Evolutionary conservation across 441 rosid genomes (phyloP).

Genomic region (Capsella rubella): DNA sequence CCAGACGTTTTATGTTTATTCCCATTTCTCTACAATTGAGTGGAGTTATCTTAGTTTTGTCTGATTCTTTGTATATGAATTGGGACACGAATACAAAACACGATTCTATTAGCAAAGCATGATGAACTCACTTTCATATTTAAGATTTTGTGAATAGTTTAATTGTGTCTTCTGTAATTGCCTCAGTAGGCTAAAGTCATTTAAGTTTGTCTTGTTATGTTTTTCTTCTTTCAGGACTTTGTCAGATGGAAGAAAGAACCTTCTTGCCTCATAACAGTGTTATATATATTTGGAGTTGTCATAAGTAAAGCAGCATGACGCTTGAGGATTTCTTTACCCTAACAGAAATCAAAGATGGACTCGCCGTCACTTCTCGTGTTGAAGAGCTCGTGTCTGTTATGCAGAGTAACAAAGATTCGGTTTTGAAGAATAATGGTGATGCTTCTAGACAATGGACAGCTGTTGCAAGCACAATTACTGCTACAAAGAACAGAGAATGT

Average conservation of each 20-base stretch:
- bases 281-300: conserved; percentile 50
- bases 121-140: background rate
- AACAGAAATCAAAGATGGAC: conserved; percentile 95
- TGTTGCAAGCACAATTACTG: conserved; percentile 84
- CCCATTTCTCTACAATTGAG: background rate
- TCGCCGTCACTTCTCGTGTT: conserved; percentile 74
- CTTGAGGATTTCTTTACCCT: conserved; percentile 95
- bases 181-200: conserved; percentile 25
- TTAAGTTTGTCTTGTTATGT: conserved; percentile 35
- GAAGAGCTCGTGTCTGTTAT: conserved; percentile 79
- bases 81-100: background rate
- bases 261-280: conserved; percentile 41
- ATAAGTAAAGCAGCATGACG: conserved; percentile 72
- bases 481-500: conserved; percentile 88
- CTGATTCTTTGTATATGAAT: conserved; percentile 7
- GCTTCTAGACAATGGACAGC: conserved; percentile 93
- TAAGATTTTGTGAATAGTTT: background rate
- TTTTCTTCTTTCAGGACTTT: conserved; percentile 34
- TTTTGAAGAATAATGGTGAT: conserved; percentile 72
- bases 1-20: conserved; percentile 3
- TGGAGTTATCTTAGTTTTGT: conserved; percentile 4
- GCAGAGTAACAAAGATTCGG: conserved; percentile 71
- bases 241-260: conserved; percentile 48
- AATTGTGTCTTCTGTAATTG: conserved; percentile 14
- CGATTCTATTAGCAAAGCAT: background rate